These are phyloP conservation scores for Xylaria intraflava DNA, from an alignment of 495 filamentous ascomycete species.

Conservation along the genomic window DNA sequence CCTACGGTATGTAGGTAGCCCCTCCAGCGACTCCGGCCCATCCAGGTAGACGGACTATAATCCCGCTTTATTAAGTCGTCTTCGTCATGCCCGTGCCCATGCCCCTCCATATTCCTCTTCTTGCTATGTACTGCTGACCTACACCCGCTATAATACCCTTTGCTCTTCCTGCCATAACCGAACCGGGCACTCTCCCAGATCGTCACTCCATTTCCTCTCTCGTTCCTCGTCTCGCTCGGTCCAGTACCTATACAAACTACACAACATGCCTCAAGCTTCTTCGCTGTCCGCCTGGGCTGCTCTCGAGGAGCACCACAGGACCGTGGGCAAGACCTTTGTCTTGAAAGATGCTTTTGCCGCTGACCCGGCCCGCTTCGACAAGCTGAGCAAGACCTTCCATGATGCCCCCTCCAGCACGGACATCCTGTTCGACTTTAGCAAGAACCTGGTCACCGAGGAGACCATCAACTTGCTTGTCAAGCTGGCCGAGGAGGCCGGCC, in stretches of 20 bases:
- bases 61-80: too few species aligned
- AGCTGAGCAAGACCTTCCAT: slow-evolving; percentile 77
- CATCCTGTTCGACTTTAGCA: slow-evolving; percentile 96
- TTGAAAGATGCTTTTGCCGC: slow-evolving; percentile 88
- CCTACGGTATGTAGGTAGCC: too few species aligned
- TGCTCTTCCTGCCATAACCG: slow-evolving; percentile 6
- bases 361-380: slow-evolving; percentile 82
- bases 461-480: slow-evolving; percentile 79
- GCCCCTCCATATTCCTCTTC: too few species aligned
- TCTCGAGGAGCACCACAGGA: slow-evolving; percentile 81
- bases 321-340: slow-evolving; percentile 77
- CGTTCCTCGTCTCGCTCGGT: too few species aligned
- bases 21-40: too few species aligned
- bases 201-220: neutral
- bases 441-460: slow-evolving; percentile 94
- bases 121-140: too few species aligned
- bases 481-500: slow-evolving; percentile 80
- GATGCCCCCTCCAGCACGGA: slow-evolving; percentile 58
- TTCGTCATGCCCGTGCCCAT: too few species aligned
- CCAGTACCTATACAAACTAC: neutral
- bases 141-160: neutral
- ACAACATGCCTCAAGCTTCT: slow-evolving; percentile 61
- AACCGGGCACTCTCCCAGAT: slow-evolving; percentile 6
- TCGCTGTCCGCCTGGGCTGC: slow-evolving; percentile 77
- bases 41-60: too few species aligned